Conservation (phyloP, 2,329 filamentous ascomycete genomes). For the Diaporthe nobilis region DNA sequence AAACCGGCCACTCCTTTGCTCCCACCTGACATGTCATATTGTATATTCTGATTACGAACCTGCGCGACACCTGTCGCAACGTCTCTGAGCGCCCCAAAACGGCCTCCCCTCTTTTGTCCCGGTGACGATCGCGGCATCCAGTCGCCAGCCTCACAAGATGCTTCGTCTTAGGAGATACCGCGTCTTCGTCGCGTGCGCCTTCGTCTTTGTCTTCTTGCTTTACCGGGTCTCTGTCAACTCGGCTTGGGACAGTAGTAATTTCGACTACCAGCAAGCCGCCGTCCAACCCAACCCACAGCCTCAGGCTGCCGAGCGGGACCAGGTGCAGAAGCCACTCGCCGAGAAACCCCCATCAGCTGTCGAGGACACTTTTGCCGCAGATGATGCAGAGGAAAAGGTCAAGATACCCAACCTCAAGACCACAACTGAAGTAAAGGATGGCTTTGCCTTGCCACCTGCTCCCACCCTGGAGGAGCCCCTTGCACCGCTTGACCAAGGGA, state of each 20-base stretch:
- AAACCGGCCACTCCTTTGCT: background rate
- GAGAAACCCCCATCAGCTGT: constrained; percentile 12
- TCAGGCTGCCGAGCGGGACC: constrained; percentile 16
- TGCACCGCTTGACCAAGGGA: constrained; percentile 10
- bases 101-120: constrained; percentile 8
- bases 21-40: constrained; percentile 12
- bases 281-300: constrained; percentile 13
- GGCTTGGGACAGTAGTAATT: constrained; percentile 47
- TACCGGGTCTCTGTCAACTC: constrained; percentile 63
- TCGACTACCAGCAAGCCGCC: constrained; percentile 37
- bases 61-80: constrained; percentile 18
- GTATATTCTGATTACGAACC: background rate
- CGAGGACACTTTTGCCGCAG: constrained; percentile 9
- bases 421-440: constrained; percentile 46
- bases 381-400: constrained; percentile 40
- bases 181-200: constrained; percentile 69
- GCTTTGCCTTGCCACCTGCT: constrained; percentile 47
- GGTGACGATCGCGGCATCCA: background rate
- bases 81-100: background rate
- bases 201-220: constrained; percentile 68
- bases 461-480: constrained; percentile 35
- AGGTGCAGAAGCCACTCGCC: constrained; percentile 17
- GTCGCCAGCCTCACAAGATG: constrained; percentile 55
- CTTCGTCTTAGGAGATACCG: constrained; percentile 73
- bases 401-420: constrained; percentile 50